Conservation (phyloP, 768 basidiomycete genomes). For the Pleurotus citrinopileatus region DNA sequence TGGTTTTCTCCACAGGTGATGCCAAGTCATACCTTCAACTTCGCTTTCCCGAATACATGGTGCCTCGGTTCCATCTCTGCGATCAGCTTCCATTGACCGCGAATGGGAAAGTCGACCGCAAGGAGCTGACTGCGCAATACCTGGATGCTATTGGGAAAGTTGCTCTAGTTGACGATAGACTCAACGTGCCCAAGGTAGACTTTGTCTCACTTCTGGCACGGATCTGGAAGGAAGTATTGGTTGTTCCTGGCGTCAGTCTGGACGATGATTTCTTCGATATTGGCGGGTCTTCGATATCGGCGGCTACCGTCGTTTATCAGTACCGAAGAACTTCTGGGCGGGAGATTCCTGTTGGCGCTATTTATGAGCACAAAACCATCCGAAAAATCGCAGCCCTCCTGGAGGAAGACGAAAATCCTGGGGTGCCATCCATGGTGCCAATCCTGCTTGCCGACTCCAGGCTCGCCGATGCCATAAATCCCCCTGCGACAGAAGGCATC, state of each 20-base stretch:
- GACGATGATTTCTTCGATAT: constrained; percentile 5
- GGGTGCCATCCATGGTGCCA: neutral
- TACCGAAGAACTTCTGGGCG: neutral
- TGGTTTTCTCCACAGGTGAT: neutral
- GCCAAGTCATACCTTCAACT: neutral
- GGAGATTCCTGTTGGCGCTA: neutral
- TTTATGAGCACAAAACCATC: neutral
- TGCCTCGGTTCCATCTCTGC: neutral
- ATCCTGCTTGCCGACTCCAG: neutral
- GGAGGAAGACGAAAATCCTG: too few species aligned
- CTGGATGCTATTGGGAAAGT: neutral
- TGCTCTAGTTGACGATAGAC: too few species aligned
- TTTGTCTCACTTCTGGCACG: too few species aligned
- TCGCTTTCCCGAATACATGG: constrained; percentile 4
- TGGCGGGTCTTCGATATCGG: constrained; percentile 1
- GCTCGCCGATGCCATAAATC: neutral
- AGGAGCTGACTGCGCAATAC: neutral
- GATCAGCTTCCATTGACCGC: constrained; percentile 1
- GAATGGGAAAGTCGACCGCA: constrained; percentile 8
- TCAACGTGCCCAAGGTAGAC: too few species aligned
- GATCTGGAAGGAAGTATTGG: neutral
- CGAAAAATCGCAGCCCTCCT: neutral
- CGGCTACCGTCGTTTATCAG: neutral
- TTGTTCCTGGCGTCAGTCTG: neutral
- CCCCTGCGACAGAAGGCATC: neutral